Evolutionary conservation across 352 stramenopile genomes (phyloP).

Genomic region (Pythium plurisporium): DNA sequence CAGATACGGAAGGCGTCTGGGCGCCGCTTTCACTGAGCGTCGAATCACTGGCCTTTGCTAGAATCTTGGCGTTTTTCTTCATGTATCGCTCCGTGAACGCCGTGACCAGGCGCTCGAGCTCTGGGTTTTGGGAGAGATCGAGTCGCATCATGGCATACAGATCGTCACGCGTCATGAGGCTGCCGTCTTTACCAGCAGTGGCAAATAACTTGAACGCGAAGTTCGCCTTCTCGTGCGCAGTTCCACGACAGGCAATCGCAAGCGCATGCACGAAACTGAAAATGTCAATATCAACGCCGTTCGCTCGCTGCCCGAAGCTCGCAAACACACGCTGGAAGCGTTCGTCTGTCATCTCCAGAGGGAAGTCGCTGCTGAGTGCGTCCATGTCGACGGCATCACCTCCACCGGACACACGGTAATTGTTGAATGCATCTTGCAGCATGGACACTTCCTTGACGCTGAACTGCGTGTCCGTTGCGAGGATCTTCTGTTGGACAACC

Average conservation of each 20-base stretch:
- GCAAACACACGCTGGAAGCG: conserved; percentile 72
- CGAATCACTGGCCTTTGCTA: conserved; percentile 5
- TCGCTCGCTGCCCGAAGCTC: conserved; percentile 74
- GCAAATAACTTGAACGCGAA: conserved; percentile 84
- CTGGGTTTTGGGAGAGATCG: conserved; percentile 72
- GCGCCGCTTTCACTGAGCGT: conserved; percentile 29
- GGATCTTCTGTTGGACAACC: conserved; percentile 84
- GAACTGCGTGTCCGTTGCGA: conserved; percentile 79
- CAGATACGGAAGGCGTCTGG: conserved; percentile 66
- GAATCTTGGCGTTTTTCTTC: conserved; percentile 31
- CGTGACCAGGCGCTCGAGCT: conserved; percentile 62
- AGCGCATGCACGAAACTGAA: conserved; percentile 86
- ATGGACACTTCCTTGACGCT: conserved; percentile 74
- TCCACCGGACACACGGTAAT: conserved; percentile 65
- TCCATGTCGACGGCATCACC: conserved; percentile 75
- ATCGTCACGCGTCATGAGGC: conserved; percentile 74
- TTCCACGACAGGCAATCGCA: conserved; percentile 71
- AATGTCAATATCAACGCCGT: conserved; percentile 76
- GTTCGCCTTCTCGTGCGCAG: conserved; percentile 58
- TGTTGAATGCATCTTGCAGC: conserved; percentile 81
- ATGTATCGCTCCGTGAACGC: conserved; percentile 60
- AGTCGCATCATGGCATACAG: conserved; percentile 80
- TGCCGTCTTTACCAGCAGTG: conserved; percentile 30
- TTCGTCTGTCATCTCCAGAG: conserved; percentile 81
- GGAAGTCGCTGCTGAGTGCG: conserved; percentile 71